Evolutionary conservation across 1,284 basidiomycete genomes (phyloP), one percentile per base, ranked within the genome.

Genomic region (Trichosporon faecale): DNA sequence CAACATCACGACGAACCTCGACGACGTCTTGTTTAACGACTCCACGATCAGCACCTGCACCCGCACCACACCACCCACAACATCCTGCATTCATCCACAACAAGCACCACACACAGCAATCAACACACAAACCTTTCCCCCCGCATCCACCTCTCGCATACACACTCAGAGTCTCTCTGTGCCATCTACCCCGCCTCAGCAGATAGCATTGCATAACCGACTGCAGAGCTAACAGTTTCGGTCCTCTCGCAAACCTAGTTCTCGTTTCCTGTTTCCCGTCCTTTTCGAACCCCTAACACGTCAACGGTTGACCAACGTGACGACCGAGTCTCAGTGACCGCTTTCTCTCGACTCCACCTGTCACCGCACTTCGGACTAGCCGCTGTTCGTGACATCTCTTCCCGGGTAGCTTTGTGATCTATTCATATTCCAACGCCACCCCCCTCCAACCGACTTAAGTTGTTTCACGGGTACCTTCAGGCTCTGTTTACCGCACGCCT

Each of bases 61-160:
- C 14, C 4, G 27, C 27, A 12, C 52, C 37, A 57, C 40, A 31
- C 40, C 61, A 37, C 23, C 46, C 29, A 46, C 29, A 61, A 21
- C 57, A 61, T 18, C 29, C 64, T 46, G 35, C 40, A 44, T 35
- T 46, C 18, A 31, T 25, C 37, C 37, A 65, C 64, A 23, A 64
- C 63, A 64, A 23, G 2, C 63, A 23, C 31, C 63, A 29, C 35
- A 21, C 35, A 31, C 1, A 18, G 27, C n/a, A 18, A 64, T 23
- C 35, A 46, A 16, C 27, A 16, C 27, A 61, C 57, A 18, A 21
- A 11, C 68, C 65, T 65, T 33, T 74, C 67, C 68, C 63, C 60
- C 73, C 64, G 25, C 31, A 55, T 29, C 57, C 57, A 33, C 57
- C 57, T n/a, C 49, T 64, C 40, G 12, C 40, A 33, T 52, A 37